Conservation (phyloP, 129 eudicot genomes). For the Helianthus tuberosus region DNA sequence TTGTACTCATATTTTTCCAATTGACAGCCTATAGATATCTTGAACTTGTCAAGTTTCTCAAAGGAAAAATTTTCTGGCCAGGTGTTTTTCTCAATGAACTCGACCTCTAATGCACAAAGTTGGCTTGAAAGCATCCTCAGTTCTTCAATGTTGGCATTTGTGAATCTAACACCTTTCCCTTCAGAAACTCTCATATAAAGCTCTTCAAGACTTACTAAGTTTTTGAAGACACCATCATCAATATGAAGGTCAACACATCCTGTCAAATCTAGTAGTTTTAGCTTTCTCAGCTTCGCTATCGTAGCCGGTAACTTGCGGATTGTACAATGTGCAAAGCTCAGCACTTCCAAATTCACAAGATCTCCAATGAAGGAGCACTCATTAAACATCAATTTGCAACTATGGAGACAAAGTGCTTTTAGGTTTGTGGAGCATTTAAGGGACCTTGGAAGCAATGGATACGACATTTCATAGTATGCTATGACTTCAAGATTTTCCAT, state of each 20-base stretch:
- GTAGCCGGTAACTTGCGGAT: background rate
- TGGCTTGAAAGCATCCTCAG: background rate
- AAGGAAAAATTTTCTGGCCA: background rate
- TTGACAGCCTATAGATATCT: slow-evolving; percentile 1
- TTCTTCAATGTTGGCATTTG: background rate
- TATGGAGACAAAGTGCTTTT: background rate
- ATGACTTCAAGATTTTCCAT: background rate
- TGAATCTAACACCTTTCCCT: background rate
- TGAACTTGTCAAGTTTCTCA: slow-evolving; percentile 3
- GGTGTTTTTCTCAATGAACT: background rate
- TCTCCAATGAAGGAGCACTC: background rate
- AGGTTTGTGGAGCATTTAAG: slow-evolving; percentile 10
- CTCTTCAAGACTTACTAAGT: slow-evolving; percentile 2
- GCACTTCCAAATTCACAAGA: slow-evolving; percentile 11
- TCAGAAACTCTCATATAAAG: background rate
- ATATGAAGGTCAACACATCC: slow-evolving; percentile 4
- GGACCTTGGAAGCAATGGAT: slow-evolving; percentile 10
- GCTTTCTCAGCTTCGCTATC: background rate
- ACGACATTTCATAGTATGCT: background rate
- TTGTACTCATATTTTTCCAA: background rate
- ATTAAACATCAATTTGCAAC: background rate
- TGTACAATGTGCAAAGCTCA: slow-evolving; percentile 8
- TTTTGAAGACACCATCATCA: slow-evolving; percentile 18
- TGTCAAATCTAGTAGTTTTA: slow-evolving; percentile 15
- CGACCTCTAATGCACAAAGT: slow-evolving; percentile 4